These are phyloP conservation scores for Lunularia cruciata DNA, from an alignment of 225 moss, liverwort and hornwort genomes.

Conservation along the genomic window DNA sequence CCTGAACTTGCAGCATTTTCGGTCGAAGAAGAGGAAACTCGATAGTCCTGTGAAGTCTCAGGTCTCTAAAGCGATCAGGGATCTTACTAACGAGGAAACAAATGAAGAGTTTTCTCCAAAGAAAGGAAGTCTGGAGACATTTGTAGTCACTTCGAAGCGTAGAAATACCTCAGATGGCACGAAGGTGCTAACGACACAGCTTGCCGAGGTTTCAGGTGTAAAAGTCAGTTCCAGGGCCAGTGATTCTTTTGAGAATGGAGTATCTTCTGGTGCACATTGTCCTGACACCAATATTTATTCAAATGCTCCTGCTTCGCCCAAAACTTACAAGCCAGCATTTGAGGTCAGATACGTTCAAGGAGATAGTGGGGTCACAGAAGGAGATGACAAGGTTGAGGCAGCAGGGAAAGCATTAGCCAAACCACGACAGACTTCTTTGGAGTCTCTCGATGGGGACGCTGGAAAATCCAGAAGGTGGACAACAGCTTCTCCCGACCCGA, in stretches of 20 bases:
- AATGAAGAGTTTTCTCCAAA: slow-evolving; percentile 51
- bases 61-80: slow-evolving; percentile 24
- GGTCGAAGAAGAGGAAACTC: slow-evolving; percentile 37
- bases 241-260: neutral
- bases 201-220: neutral
- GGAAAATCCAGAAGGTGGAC: neutral
- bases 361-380: neutral
- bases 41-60: slow-evolving; percentile 31
- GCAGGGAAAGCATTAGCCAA: neutral
- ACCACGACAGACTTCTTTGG: neutral
- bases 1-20: slow-evolving; percentile 28
- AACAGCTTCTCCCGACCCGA: neutral
- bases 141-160: slow-evolving; percentile 53
- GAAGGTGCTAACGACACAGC: neutral
- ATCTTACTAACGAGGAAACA: slow-evolving; percentile 6
- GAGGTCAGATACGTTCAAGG: slow-evolving; percentile 10
- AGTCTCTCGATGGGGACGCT: neutral
- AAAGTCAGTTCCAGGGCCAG: neutral
- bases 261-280: neutral
- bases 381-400: neutral
- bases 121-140: slow-evolving; percentile 69
- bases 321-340: slow-evolving; percentile 17
- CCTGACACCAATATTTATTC: slow-evolving; percentile 20
- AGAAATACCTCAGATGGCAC: slow-evolving; percentile 12
- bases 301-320: slow-evolving; percentile 25